Evolutionary conservation across 169 alveolate species (phyloP), one percentile per base, ranked within the genome.

Genomic region (Eimeria sp.): DNA sequence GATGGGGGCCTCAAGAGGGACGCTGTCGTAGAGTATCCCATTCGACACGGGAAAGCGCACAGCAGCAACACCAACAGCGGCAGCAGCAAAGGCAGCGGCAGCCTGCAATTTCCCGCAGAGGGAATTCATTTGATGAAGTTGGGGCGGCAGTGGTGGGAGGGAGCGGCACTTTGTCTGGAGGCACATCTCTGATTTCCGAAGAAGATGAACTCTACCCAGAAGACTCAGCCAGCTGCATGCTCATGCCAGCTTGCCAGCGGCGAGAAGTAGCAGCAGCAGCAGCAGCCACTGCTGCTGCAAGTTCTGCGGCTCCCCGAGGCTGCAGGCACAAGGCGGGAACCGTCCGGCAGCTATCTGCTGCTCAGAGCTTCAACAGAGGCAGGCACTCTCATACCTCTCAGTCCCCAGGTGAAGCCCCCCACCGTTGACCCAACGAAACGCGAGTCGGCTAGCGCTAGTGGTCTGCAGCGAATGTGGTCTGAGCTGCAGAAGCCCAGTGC

Each of bases 201-300:
- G 97, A 95, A 34, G 95, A 92, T 30, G 97, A 95, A 54, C 63
- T 95, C 45, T 95, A 95, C 63, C 97, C 97, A 20, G 97, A 95
- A 18, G 97, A 95, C 54, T 95, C 97, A 45, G 97, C 97, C 18
- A 95, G 97, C 88, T 95, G 97, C 75, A 95, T 95, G n/a, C 95
- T 89, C 5, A 40, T 83, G 76, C n/a, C 91, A n/a, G 91, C 91
- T n/a, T 13, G 30, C 13, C 91, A 83, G 51, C 1, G 91, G 75
- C 47, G 75, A 43, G 91, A 49, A 30, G 22, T 75, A 51, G 75
- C 75, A 54, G 75, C 51, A 27, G 91, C 75, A 25, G 88, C 88
- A 16, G 45, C 67, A 47, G 65, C 70, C 5, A 22, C 40, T 80
- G 89, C 91, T 83, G 75, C 73, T 22, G 49, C 75, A 83, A 57